Base-by-base conservation (phyloP, 1,139 yeast species). In the Kodamaea ohmeri region DNA sequence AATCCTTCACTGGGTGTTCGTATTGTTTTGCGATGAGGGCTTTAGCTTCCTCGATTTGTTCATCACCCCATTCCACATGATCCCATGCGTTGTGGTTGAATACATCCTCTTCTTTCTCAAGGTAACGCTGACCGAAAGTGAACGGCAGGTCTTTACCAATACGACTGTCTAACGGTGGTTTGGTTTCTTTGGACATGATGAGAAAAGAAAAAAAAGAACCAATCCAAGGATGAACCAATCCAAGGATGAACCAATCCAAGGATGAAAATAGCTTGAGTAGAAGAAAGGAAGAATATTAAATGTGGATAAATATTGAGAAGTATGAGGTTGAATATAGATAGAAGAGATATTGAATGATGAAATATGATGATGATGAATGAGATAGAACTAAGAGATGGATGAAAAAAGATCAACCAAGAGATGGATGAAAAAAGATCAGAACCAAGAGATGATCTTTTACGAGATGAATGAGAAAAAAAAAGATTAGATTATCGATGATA, bases 71-170 rank as follows among this genome's bases (percentile, higher is more conserved):
- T 55, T 89, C 96, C 15, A 89, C 97, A 57, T 94, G 96, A 58
- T 92, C 99, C 83, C 99, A 92, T 0, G 99, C 98, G 60, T 92
- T 92, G 57, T 86, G 95, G 46, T 77, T 76, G 80, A 95, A 92
- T 1, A 94, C 96, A 31, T 88, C 90, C 4, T 83, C 80, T 25
- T 80, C 84, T 35, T 81, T 77, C 4, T 74, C 75, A 43, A 92
- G 68, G 48, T 65, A 78, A 40, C 99, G 70, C 56, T 88, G 95
- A 4, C 99, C 98, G 60, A 92, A 92, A 13, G 83, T 82, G 61
- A 87, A 92, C 2, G 98, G 97, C 25, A 79, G 71, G 50, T 92
- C 97, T 44, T 92, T 85, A 2, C 96, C 94, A 16, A 83, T 70
- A 43, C 92, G 64, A 6, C 78, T 57, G 32, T 73, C 78, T 37